Evolutionary conservation across 164 flowering plant genomes (phyloP), one percentile per base, ranked within the genome.

Genomic region (Magnolia kwangsiensis): DNA sequence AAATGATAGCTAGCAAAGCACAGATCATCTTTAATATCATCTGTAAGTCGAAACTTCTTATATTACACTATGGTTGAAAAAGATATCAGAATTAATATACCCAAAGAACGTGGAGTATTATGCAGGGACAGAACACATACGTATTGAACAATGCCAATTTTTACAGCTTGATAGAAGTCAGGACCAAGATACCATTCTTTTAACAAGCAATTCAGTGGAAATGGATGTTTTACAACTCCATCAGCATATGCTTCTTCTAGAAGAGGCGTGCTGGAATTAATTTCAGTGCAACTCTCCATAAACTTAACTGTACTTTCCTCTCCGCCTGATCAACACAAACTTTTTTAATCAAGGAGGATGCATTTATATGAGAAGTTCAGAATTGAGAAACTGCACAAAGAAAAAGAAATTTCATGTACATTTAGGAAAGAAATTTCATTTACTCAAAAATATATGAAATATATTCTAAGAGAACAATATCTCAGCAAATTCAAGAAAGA

Each of bases 61-160:
- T 23, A 9, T 14, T 13, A 23, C 50, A 69, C 31, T 37, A 69
- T 29, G 19, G 71, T 4, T 37, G 18, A n/a, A 23, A 50, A 20
- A 19, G 20, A 69, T n/a, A 8, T 58, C 18, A 58, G 19, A 70
- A 18, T 50, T 11, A 11, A 55, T 11, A 11, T 16, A 55, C 13
- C 11, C 61, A 27, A 27, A 27, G 29, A 27, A 55, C 61, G 16
- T 3, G 58, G 29, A 68, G 19, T 55, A 55, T 14, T 13, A 29
- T 18, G 18, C n/a, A 2, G 23, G 21, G 21, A 29, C n/a, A 45
- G 50, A 78, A 37, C 19, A 85, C 98, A 75, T 91, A 96, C 98
- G 88, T 96, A 96, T 81, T 96, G 98, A 75, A 96, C 99, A 55
- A 94, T 91, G 84, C 99, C 98, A 84, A 96, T 87, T 84, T 96